Evolutionary conservation across 1,284 basidiomycete species (phyloP), one percentile per base, ranked within the genome.

Genomic region (Pisolithus thermaeus): DNA sequence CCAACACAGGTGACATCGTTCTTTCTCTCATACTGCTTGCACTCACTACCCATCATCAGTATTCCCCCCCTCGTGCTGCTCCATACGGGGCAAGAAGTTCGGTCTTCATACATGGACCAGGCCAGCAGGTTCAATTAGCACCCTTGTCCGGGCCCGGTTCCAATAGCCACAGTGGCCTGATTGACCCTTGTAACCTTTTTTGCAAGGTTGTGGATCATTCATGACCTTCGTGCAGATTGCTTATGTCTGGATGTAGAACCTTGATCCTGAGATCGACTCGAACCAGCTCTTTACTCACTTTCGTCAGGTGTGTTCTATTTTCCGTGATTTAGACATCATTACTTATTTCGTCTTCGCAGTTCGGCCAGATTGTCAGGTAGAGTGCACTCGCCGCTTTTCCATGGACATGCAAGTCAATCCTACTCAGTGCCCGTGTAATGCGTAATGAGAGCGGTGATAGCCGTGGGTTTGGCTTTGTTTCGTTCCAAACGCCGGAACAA

Each of bases 401-500:
- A 36, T n/a, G 27, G 6, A 5, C 36, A 41, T 51, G 23, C 32
- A 47, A 18, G 46, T 32, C 36, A 50, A 30, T 35, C 25, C 46
- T n/a, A 35, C 65, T 51, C 53, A 92, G 92, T 65, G 93, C 93
- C 25, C 83, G 92, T 52, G 91, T 97, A 46, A 97, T 97, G 94
- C 83, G 91, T 23, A 93, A 93, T 62, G 87, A 93, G 59, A 73
- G 63, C 47, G 88, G 90, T 22, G 83, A 88, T 50, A 91, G 88
- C 66, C 85, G 91, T 52, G 92, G 92, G 5, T 97, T 96, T 64
- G 94, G 94, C n/a, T 98, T 97, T 63, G 95, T 97, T 52, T 92
- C 89, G 25, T 97, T 75, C 71, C 84, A 90, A 62, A 79, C 80
- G 12, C 88, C 92, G 12, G 84, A 88, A 57, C 87, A 92, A 78